Conservation (phyloP, 768 basidiomycete genomes). For the Hortiboletus campestris region DNA sequence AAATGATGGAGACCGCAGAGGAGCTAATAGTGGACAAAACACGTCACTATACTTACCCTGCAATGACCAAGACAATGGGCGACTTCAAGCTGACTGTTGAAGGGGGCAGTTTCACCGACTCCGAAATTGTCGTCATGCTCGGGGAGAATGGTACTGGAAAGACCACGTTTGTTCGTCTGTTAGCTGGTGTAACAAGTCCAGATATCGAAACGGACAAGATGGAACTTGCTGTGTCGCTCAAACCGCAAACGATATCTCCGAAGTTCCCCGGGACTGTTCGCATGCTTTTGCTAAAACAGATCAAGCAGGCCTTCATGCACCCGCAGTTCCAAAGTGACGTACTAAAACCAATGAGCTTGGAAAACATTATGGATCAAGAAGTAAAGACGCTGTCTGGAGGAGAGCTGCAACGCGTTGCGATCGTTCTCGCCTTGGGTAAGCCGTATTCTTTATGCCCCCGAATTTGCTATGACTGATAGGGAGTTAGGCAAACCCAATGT, state of each 20-base stretch:
- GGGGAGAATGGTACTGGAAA: slow-evolving; percentile 99
- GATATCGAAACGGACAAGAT: slow-evolving; percentile 83
- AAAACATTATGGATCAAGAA: slow-evolving; percentile 94
- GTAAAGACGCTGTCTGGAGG: slow-evolving; percentile 98
- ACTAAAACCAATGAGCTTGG: slow-evolving; percentile 94
- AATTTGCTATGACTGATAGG: slow-evolving; percentile 7
- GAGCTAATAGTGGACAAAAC: slow-evolving; percentile 86
- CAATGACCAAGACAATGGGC: slow-evolving; percentile 97
- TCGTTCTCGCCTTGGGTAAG: slow-evolving; percentile 85
- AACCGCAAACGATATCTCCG: slow-evolving; percentile 98
- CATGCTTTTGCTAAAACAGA: slow-evolving; percentile 90
- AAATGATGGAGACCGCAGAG: slow-evolving; percentile 96
- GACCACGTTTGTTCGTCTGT: slow-evolving; percentile 94
- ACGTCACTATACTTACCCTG: slow-evolving; percentile 85
- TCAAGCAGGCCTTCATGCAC: slow-evolving; percentile 96
- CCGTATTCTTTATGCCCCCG: neutral
- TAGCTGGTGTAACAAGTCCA: slow-evolving; percentile 84
- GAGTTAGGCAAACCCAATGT: slow-evolving; percentile 67
- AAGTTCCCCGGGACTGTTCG: slow-evolving; percentile 97
- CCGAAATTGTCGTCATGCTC: slow-evolving; percentile 98
- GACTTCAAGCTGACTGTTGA: slow-evolving; percentile 94
- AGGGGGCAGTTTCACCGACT: slow-evolving; percentile 91
- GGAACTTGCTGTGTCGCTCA: slow-evolving; percentile 84
- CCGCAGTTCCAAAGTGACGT: slow-evolving; percentile 99
- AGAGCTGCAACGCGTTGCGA: slow-evolving; percentile 96